Conservation (phyloP, 805 yeast species). For the Monosporozyma yasuniensis region DNA sequence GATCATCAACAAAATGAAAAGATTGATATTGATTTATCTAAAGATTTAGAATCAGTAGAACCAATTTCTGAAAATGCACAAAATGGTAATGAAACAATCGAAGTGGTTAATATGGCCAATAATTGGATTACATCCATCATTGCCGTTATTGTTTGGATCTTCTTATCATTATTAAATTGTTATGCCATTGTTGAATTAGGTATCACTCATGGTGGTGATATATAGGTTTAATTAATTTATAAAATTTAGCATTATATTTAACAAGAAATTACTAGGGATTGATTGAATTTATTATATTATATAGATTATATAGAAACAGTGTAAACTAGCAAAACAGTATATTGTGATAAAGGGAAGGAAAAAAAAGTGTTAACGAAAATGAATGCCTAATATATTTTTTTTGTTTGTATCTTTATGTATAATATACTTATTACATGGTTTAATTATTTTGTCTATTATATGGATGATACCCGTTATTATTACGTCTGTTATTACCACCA, state of each 20-base stretch:
- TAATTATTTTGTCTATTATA: constrained; percentile 20
- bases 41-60: constrained; percentile 2
- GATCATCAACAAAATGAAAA: constrained; percentile 1
- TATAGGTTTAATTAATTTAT: constrained; percentile 1
- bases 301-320: not conserved
- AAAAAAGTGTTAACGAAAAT: not conserved
- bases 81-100: constrained; percentile 9
- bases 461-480: constrained; percentile 28
- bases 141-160: constrained; percentile 57
- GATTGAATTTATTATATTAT: not conserved
- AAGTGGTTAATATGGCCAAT: constrained; percentile 50
- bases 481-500: constrained; percentile 13
- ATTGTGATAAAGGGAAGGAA: not conserved
- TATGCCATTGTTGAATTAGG: constrained; percentile 44
- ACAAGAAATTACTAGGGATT: too few relatives aligned
- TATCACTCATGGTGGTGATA: constrained; percentile 21
- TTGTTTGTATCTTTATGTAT: not conserved
- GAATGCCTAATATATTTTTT: not conserved
- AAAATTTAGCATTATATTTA: too few relatives aligned
- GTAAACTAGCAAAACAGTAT: not conserved
- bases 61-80: constrained; percentile 10
- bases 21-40: not conserved
- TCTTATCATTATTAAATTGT: constrained; percentile 61
- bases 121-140: constrained; percentile 45
- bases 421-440: not conserved